Evolutionary conservation across 257 asterid genomes (phyloP).

Genomic region (Cordia subcordata): DNA sequence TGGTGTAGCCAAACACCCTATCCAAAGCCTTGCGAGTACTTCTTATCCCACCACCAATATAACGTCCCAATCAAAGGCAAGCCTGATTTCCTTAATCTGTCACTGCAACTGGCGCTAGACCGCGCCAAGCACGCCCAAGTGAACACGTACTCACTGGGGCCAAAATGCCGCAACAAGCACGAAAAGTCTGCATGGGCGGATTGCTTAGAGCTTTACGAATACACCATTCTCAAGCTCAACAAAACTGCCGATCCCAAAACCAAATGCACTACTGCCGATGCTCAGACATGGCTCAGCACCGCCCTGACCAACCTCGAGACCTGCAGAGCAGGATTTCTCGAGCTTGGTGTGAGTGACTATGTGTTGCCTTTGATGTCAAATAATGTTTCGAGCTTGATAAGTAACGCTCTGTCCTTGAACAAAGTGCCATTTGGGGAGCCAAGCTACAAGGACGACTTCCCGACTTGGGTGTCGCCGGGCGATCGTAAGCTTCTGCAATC

Average conservation of each 20-base stretch:
- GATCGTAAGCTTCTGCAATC: slow-evolving; percentile 63
- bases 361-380: slow-evolving; percentile 41
- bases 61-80: slow-evolving; percentile 32
- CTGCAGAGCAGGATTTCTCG: slow-evolving; percentile 52
- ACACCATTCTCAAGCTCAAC: slow-evolving; percentile 38
- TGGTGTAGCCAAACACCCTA: slow-evolving; percentile 83
- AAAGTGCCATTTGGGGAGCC: slow-evolving; percentile 20
- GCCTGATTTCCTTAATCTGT: slow-evolving; percentile 51
- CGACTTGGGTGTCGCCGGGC: slow-evolving; percentile 55
- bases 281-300: slow-evolving; percentile 80
- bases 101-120: slow-evolving; percentile 56
- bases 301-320: slow-evolving; percentile 73
- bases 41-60: slow-evolving; percentile 39
- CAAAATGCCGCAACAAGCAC: slow-evolving; percentile 37
- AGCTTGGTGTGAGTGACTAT: slow-evolving; percentile 39
- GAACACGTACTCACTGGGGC: slow-evolving; percentile 36
- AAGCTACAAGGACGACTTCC: slow-evolving; percentile 37
- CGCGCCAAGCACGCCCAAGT: slow-evolving; percentile 44
- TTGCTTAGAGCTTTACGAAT: slow-evolving; percentile 62
- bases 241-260: slow-evolving; percentile 38
- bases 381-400: slow-evolving; percentile 51
- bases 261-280: slow-evolving; percentile 35
- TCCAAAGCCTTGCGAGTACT: slow-evolving; percentile 66
- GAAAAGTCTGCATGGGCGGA: slow-evolving; percentile 89
- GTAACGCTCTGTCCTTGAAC: slow-evolving; percentile 60